Evolutionary conservation across 257 asterid species (phyloP).

Genomic region (Thymus quinquecostatus): DNA sequence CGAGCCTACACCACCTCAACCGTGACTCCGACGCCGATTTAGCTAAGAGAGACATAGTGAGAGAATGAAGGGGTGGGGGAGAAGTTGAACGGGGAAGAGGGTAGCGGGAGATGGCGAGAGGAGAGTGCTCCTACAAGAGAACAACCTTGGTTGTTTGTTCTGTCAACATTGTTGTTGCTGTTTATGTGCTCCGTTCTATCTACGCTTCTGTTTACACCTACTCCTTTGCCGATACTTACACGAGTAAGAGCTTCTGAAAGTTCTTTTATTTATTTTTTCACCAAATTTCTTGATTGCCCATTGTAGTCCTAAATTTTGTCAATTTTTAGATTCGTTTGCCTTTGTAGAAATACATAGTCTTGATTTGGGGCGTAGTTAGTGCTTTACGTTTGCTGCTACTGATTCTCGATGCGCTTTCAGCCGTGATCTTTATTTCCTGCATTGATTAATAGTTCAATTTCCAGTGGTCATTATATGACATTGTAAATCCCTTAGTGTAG

Average conservation of each 20-base stretch:
- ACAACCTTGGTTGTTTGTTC: conserved; percentile 67
- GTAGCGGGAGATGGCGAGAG: conserved; percentile 73
- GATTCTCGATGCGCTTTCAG: background rate
- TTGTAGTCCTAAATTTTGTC: conserved; percentile 16
- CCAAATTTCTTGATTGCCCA: conserved; percentile 25
- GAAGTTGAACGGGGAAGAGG: conserved; percentile 42
- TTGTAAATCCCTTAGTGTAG: background rate
- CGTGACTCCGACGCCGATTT: too few relatives aligned
- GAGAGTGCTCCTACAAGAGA: conserved; percentile 82
- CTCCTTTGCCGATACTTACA: conserved; percentile 49
- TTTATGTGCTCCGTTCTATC: conserved; percentile 76
- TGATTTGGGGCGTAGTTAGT: background rate
- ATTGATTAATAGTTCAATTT: background rate
- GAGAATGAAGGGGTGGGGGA: conserved; percentile 43
- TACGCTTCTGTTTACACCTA: conserved; percentile 70
- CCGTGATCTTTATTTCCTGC: background rate
- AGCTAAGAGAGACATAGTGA: conserved; percentile 16
- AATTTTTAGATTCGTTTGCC: background rate
- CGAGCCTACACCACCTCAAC: too few relatives aligned
- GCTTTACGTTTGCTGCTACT: background rate
- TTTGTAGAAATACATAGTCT: background rate
- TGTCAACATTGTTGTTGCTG: conserved; percentile 72
- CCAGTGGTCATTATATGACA: background rate
- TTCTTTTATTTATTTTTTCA: background rate
- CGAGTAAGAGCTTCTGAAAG: conserved; percentile 42